Base-by-base conservation (phyloP, 495 filamentous ascomycete genomes). In the Tuber borchii region DNA sequence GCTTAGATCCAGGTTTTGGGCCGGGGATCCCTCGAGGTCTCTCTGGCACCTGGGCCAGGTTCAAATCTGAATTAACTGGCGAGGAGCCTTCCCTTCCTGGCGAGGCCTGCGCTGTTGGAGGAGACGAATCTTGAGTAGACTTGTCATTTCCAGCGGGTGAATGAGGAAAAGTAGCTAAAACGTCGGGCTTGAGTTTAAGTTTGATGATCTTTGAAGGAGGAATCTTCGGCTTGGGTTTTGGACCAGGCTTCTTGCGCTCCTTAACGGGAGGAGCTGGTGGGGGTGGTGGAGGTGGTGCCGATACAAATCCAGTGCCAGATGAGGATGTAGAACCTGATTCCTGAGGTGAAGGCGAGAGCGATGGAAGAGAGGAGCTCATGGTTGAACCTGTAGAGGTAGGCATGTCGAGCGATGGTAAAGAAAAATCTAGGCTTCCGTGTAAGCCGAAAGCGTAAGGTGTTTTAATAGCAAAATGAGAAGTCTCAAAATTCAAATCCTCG, bases 1-100 rank as follows among this genome's bases (percentile, higher is more conserved):
- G 85, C 83, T 92, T 92, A 44, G 79, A 87, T 83, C 78, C 90
- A 85, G 87, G 92, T 89, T 85, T 91, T 87, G 77, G 87, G 85
- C 75, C 86, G 85, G 73, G 87, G 85, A 73, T 90, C 87, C 71
- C 89, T 56, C 79, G 78, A 88, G 78, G 85, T 85, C 78, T 88
- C 85, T 83, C 86, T 86, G 69, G 86, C 84, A 39, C 86, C 85
- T 45, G 89, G 61, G 76, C 80, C 71, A 73, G 70, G 73, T 81
- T 78, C 70, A 73, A 44, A 26, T 81, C 79, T 20, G 79, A 78
- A 73, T 78, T 77, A 71, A 77, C 39, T 26, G 80, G 87, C 26
- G 90, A 87, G n/a, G 88, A 85, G 44, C 84, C 77, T 14, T 81
- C 83, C 74, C 89, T 88, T 70, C 86, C 84, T 69, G 86, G 83